Evolutionary conservation across 2,329 filamentous ascomycete genomes (phyloP), one percentile per base, ranked within the genome.

Genomic region (Pestalotiopsis fici): DNA sequence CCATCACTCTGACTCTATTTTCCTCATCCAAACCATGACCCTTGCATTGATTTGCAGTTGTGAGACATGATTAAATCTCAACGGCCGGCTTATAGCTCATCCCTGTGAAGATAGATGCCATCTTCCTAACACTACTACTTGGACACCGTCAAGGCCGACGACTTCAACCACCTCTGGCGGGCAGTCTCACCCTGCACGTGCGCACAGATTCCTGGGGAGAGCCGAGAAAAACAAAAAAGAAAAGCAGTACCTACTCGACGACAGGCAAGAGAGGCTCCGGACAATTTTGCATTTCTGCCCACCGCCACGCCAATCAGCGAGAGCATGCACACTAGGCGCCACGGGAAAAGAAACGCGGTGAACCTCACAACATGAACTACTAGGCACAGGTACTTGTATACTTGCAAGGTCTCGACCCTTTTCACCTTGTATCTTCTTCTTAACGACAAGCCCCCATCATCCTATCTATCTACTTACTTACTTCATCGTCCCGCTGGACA

Each of bases 371-470:
- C 35, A 43, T 31, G 60, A 64, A 66, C 62, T 21, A 64, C 37
- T 27, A 39, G 43, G 37, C 35, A 71, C 71, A 74, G 72, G 73
- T 75, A 75, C 73, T 72, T 67, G 71, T 70, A 73, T n/a, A 28
- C 70, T 74, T 75, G 70, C 68, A 69, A 70, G 70, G 71, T 74
- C 69, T 73, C 68, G 69, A 72, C 74, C 72, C 60, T 72, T 68
- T 69, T 70, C 65, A 69, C 43, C n/a, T 50, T 50, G 71, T 67
- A 73, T 69, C 11, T 11, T 35, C 31, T 35, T 73, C 67, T 71
- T 72, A 55, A 73, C 69, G 69, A 73, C 71, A 70, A 70, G 59
- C 69, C 70, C 73, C 70, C 18, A 21, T 50, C 43, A 21, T n/a
- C 43, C 43, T 21, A n/a, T n/a, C 43, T n/a, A 50, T 9, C 21